phyloP scores from a whole-genome alignment of 2,329 filamentous ascomycete species.

The Cordyceps sp. region DNA sequence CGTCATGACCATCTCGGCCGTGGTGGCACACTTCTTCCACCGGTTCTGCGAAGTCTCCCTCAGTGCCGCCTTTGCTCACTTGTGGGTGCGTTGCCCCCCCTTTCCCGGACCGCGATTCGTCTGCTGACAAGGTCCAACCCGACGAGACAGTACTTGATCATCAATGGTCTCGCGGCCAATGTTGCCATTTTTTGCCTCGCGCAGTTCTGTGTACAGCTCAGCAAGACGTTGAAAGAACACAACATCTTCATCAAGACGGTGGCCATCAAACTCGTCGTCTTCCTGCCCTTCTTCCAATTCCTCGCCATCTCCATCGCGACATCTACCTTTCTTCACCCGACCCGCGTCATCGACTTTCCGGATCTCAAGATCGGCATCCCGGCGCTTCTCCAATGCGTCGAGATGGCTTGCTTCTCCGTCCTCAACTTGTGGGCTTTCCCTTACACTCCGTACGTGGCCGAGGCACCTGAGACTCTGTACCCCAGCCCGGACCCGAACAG shows the following conservation, averaged over 20 bases:
- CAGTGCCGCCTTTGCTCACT: constrained; percentile 62
- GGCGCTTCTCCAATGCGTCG: constrained; percentile 59
- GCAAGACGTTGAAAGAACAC: constrained; percentile 49
- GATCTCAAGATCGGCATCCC: constrained; percentile 74
- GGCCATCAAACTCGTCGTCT: constrained; percentile 82
- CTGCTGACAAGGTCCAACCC: background rate
- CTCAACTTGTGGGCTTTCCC: constrained; percentile 74
- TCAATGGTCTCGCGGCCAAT: constrained; percentile 55
- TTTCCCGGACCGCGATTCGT: background rate
- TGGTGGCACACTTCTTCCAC: constrained; percentile 51
- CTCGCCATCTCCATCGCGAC: constrained; percentile 33
- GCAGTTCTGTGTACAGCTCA: constrained; percentile 72
- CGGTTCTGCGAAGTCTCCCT: constrained; percentile 68
- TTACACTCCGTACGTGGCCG: constrained; percentile 49
- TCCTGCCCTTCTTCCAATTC: constrained; percentile 78
- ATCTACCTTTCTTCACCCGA: constrained; percentile 43
- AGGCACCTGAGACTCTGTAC: constrained; percentile 27
- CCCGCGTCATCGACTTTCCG: constrained; percentile 44
- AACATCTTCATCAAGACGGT: constrained; percentile 64
- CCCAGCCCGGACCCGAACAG: constrained; percentile 25
- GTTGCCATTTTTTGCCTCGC: constrained; percentile 82
- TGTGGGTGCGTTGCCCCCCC: constrained; percentile 52
- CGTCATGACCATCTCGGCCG: constrained; percentile 61
- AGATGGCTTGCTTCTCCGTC: constrained; percentile 69
- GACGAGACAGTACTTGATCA: constrained; percentile 23